Percentiles rank a stretch among this genome's conserved stretches.
Evolutionary conservation across 495 filamentous ascomycete species (phyloP).

Genomic region (Bathelium albidoporum): DNA sequence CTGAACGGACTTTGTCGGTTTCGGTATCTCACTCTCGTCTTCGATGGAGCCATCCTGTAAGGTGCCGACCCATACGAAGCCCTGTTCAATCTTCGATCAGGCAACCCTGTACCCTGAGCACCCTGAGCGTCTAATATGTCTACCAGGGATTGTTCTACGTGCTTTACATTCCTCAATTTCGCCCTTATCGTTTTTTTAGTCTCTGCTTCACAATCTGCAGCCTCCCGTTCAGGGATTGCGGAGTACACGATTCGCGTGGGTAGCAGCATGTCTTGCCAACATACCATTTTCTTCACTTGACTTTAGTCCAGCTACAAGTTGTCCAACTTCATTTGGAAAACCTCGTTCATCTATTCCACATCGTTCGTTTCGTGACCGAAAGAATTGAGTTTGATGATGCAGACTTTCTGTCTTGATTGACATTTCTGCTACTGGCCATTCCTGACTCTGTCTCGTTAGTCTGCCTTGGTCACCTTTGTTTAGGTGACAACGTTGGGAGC

Average conservation of each 20-base stretch:
- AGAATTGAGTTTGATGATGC: too few relatives aligned
- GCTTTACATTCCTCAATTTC: neutral
- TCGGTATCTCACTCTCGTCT: neutral
- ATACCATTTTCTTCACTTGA: neutral
- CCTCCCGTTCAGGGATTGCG: neutral
- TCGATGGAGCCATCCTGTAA: neutral
- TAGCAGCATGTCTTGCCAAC: neutral
- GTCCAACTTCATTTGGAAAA: neutral
- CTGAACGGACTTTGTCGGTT: neutral
- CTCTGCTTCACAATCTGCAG: slow-evolving; percentile 3
- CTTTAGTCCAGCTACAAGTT: neutral
- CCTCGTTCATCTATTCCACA: too few relatives aligned
- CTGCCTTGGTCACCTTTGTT: neutral
- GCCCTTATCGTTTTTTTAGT: neutral
- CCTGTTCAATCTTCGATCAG: neutral
- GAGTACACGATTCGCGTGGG: slow-evolving; percentile 1
- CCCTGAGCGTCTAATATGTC: neutral
- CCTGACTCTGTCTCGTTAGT: neutral
- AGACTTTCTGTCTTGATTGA: too few relatives aligned
- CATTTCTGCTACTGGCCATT: too few relatives aligned
- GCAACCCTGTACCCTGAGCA: neutral
- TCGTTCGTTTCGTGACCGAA: too few relatives aligned
- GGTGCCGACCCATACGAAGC: neutral
- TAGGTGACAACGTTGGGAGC: neutral
- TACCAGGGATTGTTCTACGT: neutral